phyloP scores from a whole-genome alignment of 1,284 basidiomycete genomes.

The Cryptococcus deneoformans region DNA sequence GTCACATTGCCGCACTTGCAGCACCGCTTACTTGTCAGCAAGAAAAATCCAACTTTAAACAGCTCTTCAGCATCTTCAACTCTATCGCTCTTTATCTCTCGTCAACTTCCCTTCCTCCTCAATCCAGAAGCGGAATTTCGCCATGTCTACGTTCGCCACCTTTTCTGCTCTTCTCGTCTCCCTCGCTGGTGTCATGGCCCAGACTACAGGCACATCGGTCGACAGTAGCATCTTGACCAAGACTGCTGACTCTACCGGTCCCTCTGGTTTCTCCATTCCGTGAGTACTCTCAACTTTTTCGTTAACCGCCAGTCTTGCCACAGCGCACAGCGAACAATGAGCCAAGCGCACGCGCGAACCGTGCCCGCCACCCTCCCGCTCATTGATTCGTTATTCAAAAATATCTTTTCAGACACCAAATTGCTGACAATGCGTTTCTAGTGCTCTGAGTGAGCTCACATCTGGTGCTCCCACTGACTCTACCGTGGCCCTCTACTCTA shows the following conservation, averaged over 20 bases:
- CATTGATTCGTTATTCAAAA: background rate
- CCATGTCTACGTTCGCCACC: no score
- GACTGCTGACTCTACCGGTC: conserved; percentile 25
- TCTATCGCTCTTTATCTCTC: no score
- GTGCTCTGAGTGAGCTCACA: conserved; percentile 58
- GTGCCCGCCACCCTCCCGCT: background rate
- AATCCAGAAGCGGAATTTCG: no score
- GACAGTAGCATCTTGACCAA: conserved; percentile 32
- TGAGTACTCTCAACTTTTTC: conserved; percentile 20
- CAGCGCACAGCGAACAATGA: no score
- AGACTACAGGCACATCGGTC: conserved; percentile 2
- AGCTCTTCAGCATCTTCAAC: no score
- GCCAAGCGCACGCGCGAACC: no score
- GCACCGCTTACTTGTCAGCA: no score
- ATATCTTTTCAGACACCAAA: background rate
- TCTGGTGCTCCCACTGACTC: conserved; percentile 63
- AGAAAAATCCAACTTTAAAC: no score
- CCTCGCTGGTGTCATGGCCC: conserved; percentile 18
- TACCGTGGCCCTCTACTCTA: conserved; percentile 53
- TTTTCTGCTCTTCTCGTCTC: conserved; percentile 15
- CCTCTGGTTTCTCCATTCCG: conserved; percentile 39
- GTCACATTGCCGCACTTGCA: no score
- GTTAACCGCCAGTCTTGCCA: no score
- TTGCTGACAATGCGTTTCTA: conserved; percentile 7
- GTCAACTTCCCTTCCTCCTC: no score